phyloP scores from a whole-genome alignment of 495 filamentous ascomycete species.

The Pyrenula aspistea region DNA sequence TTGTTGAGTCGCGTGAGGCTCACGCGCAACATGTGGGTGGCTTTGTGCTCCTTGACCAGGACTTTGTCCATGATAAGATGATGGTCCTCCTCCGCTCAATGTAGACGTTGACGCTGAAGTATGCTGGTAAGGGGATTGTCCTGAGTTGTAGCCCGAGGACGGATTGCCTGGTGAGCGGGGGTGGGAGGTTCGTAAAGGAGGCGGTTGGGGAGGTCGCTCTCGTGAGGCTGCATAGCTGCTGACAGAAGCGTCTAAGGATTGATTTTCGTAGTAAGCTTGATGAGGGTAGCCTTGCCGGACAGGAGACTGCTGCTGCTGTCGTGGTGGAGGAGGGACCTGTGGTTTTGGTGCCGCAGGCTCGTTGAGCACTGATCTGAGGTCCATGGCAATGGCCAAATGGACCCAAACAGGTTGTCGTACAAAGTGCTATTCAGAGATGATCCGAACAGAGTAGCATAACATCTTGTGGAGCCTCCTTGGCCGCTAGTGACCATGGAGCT shows the following conservation, averaged over 20 bases:
- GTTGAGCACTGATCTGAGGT: neutral
- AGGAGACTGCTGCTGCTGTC: neutral
- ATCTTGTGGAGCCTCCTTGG: neutral
- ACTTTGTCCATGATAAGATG: conserved; percentile 24
- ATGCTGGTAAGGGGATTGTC: conserved; percentile 35
- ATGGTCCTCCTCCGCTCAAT: conserved; percentile 11
- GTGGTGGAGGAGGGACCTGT: neutral
- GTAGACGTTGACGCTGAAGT: conserved; percentile 21
- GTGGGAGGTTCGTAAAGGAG: conserved; percentile 26
- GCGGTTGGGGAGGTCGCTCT: conserved; percentile 26
- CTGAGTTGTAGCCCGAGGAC: conserved; percentile 27
- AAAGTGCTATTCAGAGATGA: neutral
- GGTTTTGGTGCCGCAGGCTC: neutral
- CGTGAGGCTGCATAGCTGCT: conserved; percentile 19
- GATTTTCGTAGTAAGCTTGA: neutral
- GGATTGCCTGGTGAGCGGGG: conserved; percentile 22
- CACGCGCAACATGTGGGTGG: neutral
- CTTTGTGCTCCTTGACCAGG: conserved; percentile 12
- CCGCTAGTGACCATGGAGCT: neutral
- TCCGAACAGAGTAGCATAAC: neutral
- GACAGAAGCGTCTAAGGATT: conserved; percentile 4
- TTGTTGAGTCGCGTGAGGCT: neutral
- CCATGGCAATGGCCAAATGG: neutral
- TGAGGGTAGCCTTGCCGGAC: neutral
- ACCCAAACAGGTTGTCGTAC: neutral